Conservation (phyloP, 2,329 filamentous ascomycete species). For the Hypoxylon sp. region DNA sequence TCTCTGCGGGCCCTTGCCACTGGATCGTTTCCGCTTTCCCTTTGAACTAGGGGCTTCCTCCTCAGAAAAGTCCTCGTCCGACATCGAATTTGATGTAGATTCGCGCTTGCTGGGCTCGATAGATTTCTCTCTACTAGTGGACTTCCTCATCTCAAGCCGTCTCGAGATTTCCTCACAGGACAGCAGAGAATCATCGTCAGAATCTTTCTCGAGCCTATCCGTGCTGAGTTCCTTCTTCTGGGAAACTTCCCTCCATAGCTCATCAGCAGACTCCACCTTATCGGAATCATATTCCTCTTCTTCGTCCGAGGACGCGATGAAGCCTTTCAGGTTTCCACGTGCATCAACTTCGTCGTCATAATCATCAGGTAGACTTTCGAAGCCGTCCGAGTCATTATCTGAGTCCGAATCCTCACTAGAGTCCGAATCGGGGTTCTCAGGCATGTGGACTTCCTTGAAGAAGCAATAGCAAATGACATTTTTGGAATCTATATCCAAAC, state of each 20-base stretch:
- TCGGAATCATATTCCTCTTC: constrained; percentile 15
- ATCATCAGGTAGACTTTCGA: constrained; percentile 34
- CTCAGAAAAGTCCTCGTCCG: background rate
- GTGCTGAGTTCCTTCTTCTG: constrained; percentile 13
- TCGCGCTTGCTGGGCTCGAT: constrained; percentile 20
- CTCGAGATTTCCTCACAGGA: constrained; percentile 30
- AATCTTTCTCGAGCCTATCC: constrained; percentile 23
- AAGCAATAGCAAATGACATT: constrained; percentile 47
- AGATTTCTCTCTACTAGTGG: constrained; percentile 2
- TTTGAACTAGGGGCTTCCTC: background rate
- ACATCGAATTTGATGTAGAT: constrained; percentile 8
- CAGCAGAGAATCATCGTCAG: constrained; percentile 36
- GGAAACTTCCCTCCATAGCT: constrained; percentile 5
- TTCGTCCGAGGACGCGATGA: constrained; percentile 39
- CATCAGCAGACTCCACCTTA: constrained; percentile 14
- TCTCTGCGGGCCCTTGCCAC: background rate
- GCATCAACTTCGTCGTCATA: constrained; percentile 42
- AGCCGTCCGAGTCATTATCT: constrained; percentile 32
- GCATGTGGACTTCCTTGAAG: constrained; percentile 46
- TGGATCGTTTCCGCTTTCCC: constrained; percentile 28
- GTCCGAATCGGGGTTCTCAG: constrained; percentile 22
- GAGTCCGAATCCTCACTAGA: constrained; percentile 17
- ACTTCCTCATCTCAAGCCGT: constrained; percentile 2
- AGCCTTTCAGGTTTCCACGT: constrained; percentile 45
- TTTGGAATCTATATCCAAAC: constrained; percentile 40